Base-by-base conservation (phyloP, 768 basidiomycete species). In the Crucibulum laeve region DNA sequence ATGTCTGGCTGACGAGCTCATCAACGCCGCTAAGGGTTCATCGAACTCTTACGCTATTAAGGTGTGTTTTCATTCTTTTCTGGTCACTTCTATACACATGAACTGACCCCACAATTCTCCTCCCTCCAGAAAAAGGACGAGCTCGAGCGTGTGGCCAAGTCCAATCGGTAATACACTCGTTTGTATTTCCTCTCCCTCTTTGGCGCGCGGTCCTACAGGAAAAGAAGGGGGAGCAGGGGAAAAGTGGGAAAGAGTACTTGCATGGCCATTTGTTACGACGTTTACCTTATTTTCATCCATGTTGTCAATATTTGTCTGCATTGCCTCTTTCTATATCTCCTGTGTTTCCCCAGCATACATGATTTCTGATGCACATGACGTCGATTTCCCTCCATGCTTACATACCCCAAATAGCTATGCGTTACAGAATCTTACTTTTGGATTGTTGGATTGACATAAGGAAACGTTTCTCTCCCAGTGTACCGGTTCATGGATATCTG, bases 21-120 rank as follows among this genome's bases (percentile, higher is more conserved):
- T 98, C 80, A 99, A 99, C 68, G 96, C 96, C 42, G 96, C 95
- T 53, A 98, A 99, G 77, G 96, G 96, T 52, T 98, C 96, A 39
- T 97, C 94, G 61, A 99, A 99, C 87, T 98, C 95, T 43, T 99
- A 98, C 66, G 95, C 95, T 50, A 99, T 99, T 80, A 98, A 97
- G 90, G 88, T 89, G 35, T 36, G 70, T 57, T 24, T 24, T 17
- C n/a, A 4, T 33, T 22, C 25, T 23, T 46, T 42, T 13, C 13
- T 38, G 18, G 14, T 37, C 22, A 21, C 8, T 40, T 24, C 15
- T 24, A 25, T 25, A 22, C 10, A 15, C 15, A 28, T 22, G 23
- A 7, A n/a, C n/a, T n/a, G n/a, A n/a, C n/a, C 25, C 40, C 21
- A 40, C 32, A 42, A 35, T 23, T 34, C 30, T 58, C 32, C 50